Evolutionary conservation across 495 filamentous ascomycete genomes (phyloP), one percentile per base, ranked within the genome.

Genomic region (Aspergillus cavernicola): DNA sequence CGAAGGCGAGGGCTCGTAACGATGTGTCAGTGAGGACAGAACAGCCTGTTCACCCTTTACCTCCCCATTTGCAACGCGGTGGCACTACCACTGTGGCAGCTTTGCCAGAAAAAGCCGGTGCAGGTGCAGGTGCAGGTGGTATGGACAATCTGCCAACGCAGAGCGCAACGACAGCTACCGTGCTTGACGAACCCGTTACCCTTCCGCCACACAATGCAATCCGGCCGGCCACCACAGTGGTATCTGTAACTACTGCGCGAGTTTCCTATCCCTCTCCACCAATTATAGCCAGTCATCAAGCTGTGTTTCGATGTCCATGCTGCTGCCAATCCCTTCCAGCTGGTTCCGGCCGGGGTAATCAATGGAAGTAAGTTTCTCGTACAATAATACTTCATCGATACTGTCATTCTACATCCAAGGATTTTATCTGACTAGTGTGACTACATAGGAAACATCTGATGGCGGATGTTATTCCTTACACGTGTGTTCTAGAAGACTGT

Each of bases 391-490:
- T 11, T 10, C 12, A 15, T 5, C 11, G 4, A 13, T 13, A 6
- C 12, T 35, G 12, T 23, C n/a, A n/a, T n/a, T n/a, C n/a, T n/a
- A n/a, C n/a, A n/a, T n/a, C n/a, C n/a, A n/a, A n/a, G n/a, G n/a
- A n/a, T n/a, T n/a, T n/a, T n/a, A n/a, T n/a, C n/a, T n/a, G n/a
- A n/a, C n/a, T n/a, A n/a, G n/a, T n/a, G n/a, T n/a, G n/a, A n/a
- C n/a, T n/a, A n/a, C n/a, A n/a, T 37, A 57, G 48, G 19, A 57
- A 52, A 26, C 54, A 57, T 35, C 28, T 57, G 3, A 13, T 35
- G 15, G 22, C 6, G 19, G 54, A 57, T 13, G 20, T 57, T 32
- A 10, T 45, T 23, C 54, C 54, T 5, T 57, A 52, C 31, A 57
- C 54, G 12, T 57, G 54, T 26, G 36, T 57, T 31, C 31, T 57